Evolutionary conservation across 2,329 filamentous ascomycete species (phyloP).

Genomic region (Blastomyces parvus): DNA sequence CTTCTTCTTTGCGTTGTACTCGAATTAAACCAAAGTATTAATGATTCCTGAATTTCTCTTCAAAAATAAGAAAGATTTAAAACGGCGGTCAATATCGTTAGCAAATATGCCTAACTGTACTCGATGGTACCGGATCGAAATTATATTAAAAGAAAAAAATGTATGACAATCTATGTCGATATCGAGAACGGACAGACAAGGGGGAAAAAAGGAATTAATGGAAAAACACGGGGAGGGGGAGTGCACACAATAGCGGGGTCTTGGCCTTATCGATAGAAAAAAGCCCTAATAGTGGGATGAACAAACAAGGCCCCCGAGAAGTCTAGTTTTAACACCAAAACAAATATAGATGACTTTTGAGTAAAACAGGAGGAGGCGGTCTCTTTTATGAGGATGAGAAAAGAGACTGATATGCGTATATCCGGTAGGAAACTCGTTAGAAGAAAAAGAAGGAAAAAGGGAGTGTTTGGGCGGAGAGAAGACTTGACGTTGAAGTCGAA

Average conservation of each 20-base stretch:
- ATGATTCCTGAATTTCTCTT: constrained; percentile 9
- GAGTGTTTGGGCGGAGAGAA: constrained; percentile 1
- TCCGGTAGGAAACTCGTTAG: constrained; percentile 12
- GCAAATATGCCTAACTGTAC: background rate
- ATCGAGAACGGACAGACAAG: background rate
- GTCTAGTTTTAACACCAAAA: constrained; percentile 6
- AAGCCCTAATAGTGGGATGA: constrained; percentile 18
- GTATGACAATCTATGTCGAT: constrained; percentile 16
- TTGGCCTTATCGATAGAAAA: constrained; percentile 35
- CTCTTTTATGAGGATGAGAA: constrained; percentile 2
- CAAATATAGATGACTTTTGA: constrained; percentile 10
- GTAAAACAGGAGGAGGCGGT: constrained; percentile 8
- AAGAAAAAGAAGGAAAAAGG: constrained; percentile 12
- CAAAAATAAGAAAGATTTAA: constrained; percentile 12
- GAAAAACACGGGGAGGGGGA: constrained; percentile 20
- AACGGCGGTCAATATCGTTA: background rate
- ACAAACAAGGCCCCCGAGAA: constrained; percentile 2
- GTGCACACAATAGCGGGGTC: constrained; percentile 19
- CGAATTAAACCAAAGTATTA: constrained; percentile 6
- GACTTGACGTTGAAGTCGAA: background rate
- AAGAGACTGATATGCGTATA: background rate
- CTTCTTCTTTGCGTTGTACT: background rate
- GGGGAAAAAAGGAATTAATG: constrained; percentile 9
- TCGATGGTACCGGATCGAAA: constrained; percentile 4
- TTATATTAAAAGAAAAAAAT: constrained; percentile 12